Evolutionary conservation across 345 rosid genomes (phyloP), one percentile per base, ranked within the genome.

Genomic region (Melaleuca quinquenervia): DNA sequence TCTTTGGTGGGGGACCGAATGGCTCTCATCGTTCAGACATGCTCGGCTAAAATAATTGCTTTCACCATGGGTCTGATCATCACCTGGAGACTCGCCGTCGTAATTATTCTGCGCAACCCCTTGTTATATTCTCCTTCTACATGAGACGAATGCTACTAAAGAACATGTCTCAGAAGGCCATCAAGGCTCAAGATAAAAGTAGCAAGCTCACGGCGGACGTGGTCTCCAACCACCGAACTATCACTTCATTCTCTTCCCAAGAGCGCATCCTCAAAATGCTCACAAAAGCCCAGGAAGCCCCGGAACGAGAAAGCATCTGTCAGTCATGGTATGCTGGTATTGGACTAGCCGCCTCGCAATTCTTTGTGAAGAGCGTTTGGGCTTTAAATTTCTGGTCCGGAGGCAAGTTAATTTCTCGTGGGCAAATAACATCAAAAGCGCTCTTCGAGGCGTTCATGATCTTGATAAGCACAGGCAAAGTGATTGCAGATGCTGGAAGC

Each of bases 191-290:
- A 44, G 90, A 89, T 2, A 95, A 94, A 80, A 91, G 95, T 84
- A 89, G 95, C 87, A 93, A 94, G 87, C 85, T 95, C 24, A 96
- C 94, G 0, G 93, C 94, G 0, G 95, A 93, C 32, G 94, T 96
- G 0, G 94, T 94, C 7, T 92, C 94, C 82, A 92, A 94, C 85
- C 90, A 92, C 32, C 90, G 94, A 50, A 94, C 94, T 13, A 89
- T 95, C 82, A 89, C 96, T 2, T 93, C 98, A 5, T 95, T 95
- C 84, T 95, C 94, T 0, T 94, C 96, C 18, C 98, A 94, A 89
- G 92, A 92, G 50, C 89, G 92, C 11, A 93, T 95, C 86, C 82
- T 95, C 76, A 87, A 88, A 83, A 92, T 94, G 93, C 91, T 94
- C 0, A 90, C 93, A 49, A 88, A 87, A 41, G 90, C 94, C 50